These are phyloP conservation scores for Limnomonas spitsbergensis DNA, from an alignment of 139 green algal species.

Conservation along the genomic window DNA sequence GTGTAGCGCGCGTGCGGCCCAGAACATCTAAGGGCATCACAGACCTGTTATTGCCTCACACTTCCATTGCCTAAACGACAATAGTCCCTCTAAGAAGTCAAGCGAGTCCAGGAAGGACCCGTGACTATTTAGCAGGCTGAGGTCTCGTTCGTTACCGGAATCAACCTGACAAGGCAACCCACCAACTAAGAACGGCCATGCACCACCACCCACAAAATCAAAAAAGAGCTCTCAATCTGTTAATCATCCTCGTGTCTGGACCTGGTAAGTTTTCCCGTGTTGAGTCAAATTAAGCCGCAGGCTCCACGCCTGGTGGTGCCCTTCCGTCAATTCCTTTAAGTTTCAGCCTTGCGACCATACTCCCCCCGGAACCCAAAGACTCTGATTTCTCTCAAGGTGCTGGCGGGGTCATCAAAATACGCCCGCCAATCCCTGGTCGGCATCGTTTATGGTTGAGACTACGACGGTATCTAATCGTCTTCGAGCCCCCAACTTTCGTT, in stretches of 20 bases:
- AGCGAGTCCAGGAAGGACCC: constrained; percentile 6
- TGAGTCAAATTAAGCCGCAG: constrained; percentile 97
- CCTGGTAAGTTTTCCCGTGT: constrained; percentile 94
- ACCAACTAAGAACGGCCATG: constrained; percentile 83
- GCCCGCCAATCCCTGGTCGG: too few species aligned
- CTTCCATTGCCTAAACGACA: constrained; percentile 67
- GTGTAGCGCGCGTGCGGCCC: constrained; percentile 97
- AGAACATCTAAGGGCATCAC: constrained; percentile 99
- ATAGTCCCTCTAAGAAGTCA: constrained; percentile 24
- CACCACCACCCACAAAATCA: constrained; percentile 87
- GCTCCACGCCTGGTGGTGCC: constrained; percentile 92
- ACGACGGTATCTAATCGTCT: constrained; percentile 99
- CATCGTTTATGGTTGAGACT: constrained; percentile 99
- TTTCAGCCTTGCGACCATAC: constrained; percentile 95
- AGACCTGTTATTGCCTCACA: constrained; percentile 93
- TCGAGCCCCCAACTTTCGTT: constrained; percentile 99
- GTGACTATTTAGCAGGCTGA: constrained; percentile 94
- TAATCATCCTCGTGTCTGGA: constrained; percentile 93
- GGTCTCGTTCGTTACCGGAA: constrained; percentile 95
- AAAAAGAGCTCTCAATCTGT: constrained; percentile 95
- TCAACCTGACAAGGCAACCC: constrained; percentile 94
- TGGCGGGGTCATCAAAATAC: too few species aligned
- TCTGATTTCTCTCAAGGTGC: constrained; percentile 99
- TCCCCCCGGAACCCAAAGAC: constrained; percentile 95
- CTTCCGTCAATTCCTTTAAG: constrained; percentile 96